Evolutionary conservation across 2,329 filamentous ascomycete species (phyloP), one percentile per base, ranked within the genome.

Genomic region (Talaromyces atroroseus): DNA sequence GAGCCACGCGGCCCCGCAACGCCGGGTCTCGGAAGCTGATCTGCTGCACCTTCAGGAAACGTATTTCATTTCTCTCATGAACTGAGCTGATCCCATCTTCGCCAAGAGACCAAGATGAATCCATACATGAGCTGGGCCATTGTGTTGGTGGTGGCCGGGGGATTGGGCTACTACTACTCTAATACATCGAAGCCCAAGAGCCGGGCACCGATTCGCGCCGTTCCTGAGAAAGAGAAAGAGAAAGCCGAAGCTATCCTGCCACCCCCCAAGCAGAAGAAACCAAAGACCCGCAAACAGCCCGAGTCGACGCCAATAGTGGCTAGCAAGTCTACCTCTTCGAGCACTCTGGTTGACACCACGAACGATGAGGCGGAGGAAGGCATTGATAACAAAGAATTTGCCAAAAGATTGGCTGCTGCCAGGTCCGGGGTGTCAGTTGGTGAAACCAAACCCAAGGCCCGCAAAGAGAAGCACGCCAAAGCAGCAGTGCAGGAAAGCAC

Each of bases 381-480:
- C 46, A 78, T 84, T 56, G 84, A 86, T 67, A 87, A 88, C 69
- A 82, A 81, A 65, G 88, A 91, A 62, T 92, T 94, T 70, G 90
- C 90, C 32, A 82, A 82, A 65, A 86, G 89, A 69, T 79, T 94
- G 63, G 77, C 83, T 57, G 86, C 82, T 64, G 80, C 86, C 51
- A 87, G 90, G 75, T 79, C 88, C 62, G 89, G 89, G 58, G 82
- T 81, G 60, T 82, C 82, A 1, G 66, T 81, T 83, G 64, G 76
- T 59, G 66, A 69, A 26, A 66, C 64, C 61, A 63, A 60, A 57
- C 62, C 65, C 68, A 64, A 72, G 62, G 74, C 78, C 58, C 77
- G 80, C 14, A 86, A 86, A 73, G 87, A 86, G 72, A 80, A 83
- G 74, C 89, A 89, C 76, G 87, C 88, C 73, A 89, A 90, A 78